Percentiles rank a stretch among this genome's conserved stretches.
phyloP scores from a whole-genome alignment of 2,329 filamentous ascomycete species.

The Byssoonygena ceratinophila region DNA sequence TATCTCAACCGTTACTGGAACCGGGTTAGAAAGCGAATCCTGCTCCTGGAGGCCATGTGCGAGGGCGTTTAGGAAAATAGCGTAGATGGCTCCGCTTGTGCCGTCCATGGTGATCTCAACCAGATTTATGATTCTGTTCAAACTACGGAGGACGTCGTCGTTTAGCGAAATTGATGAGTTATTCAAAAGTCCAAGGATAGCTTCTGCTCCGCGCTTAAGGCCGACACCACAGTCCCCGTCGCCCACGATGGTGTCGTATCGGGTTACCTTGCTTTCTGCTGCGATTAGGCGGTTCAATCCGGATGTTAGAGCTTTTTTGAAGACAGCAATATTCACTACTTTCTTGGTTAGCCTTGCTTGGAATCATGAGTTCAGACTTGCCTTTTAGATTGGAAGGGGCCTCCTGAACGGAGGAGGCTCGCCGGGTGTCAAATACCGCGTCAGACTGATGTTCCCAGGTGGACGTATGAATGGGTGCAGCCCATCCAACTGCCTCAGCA shows the following conservation, averaged over 20 bases:
- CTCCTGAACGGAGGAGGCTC: slow-evolving; percentile 29
- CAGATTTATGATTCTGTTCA: slow-evolving; percentile 51
- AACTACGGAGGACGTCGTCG: slow-evolving; percentile 49
- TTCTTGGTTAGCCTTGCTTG: background rate
- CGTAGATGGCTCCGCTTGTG: slow-evolving; percentile 65
- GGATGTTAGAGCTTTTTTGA: slow-evolving; percentile 44
- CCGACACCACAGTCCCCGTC: slow-evolving; percentile 86
- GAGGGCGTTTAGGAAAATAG: slow-evolving; percentile 83
- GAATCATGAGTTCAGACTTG: slow-evolving; percentile 25
- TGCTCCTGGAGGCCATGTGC: slow-evolving; percentile 55
- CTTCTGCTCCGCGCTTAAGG: slow-evolving; percentile 74
- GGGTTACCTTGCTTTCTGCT: slow-evolving; percentile 56
- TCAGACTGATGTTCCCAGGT: slow-evolving; percentile 48
- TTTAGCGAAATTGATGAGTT: slow-evolving; percentile 34
- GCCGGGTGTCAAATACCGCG: slow-evolving; percentile 26
- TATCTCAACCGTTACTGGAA: slow-evolving; percentile 40
- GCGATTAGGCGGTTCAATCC: slow-evolving; percentile 51
- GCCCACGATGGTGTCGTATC: slow-evolving; percentile 68
- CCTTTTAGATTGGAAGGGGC: slow-evolving; percentile 45
- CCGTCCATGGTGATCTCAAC: slow-evolving; percentile 64
- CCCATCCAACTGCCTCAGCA: slow-evolving; percentile 57
- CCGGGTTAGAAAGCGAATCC: slow-evolving; percentile 35
- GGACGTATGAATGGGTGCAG: slow-evolving; percentile 46
- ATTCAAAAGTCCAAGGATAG: slow-evolving; percentile 38
- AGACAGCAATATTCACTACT: slow-evolving; percentile 19